Base-by-base conservation (phyloP, 306 rosid species). In the Begonia peltatifolia region DNA sequence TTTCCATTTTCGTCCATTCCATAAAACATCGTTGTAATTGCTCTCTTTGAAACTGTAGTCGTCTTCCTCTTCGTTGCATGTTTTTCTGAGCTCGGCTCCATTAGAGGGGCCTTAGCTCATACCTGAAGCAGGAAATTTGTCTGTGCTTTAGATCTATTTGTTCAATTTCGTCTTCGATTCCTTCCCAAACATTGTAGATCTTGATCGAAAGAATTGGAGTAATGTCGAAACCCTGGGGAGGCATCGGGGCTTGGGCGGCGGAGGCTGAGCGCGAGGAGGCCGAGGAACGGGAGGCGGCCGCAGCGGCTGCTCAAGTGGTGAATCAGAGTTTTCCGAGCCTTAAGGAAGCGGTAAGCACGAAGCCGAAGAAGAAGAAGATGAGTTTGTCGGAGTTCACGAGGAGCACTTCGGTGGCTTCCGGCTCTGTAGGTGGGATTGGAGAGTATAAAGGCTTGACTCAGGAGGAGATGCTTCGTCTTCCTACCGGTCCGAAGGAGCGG, bases 191-290 rank as follows among this genome's bases (percentile, higher is more conserved):
- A 14, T 30, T 30, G 8, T 77, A 71, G 87, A 81, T 83, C 88
- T 63, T 68, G 15, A 58, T n/a, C 5, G 11, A 20, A 41, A 52
- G 9, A 35, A 59, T 16, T 0, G 11, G 2, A 8, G 15, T 55
- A 61, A 92, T 92, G 99, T 79, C 93, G 15, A 83, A 75, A 36
- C 83, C 96, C n/a, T 86, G 96, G 99, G 79, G 93, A 16, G 71
- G 63, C n/a, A 54, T 71, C 78, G 94, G 95, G 59, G 79, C 84
- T 7, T 92, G 99, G 99, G 99, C 99, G 60, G 99, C 88, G 5
- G 99, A 90, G 22, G 64, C 92, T 2, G 99, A 90, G 79, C 86
- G 79, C 6, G 99, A 79, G 30, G 96, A 92, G 53, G 99, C 72
- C 2, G 99, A 92, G 62, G 94, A 90, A 61, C 79, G 56, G 2